Evolutionary conservation across 176 grass and related monocot genomes (phyloP).

Genomic region (Carex scoparia): DNA sequence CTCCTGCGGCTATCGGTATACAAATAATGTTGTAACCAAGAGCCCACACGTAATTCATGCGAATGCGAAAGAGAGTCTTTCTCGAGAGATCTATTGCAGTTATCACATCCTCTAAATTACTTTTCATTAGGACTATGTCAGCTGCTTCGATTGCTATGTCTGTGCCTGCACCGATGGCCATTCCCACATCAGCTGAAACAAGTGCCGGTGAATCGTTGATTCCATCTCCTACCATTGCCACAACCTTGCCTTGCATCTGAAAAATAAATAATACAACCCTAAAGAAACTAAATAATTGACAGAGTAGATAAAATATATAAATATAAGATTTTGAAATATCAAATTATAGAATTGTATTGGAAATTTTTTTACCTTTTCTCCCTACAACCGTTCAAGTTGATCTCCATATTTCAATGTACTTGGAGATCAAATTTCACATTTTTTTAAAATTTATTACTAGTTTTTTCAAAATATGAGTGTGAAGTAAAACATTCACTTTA

Average conservation of each 20-base stretch:
- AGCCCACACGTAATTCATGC: slow-evolving; percentile 93
- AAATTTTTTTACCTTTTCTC: too few relatives aligned
- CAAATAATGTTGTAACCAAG: slow-evolving; percentile 89
- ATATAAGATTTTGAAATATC: too few relatives aligned
- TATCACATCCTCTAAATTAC: slow-evolving; percentile 93
- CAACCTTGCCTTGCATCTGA: slow-evolving; percentile 59
- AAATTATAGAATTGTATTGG: too few relatives aligned
- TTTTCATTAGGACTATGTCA: slow-evolving; percentile 95
- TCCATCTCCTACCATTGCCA: slow-evolving; percentile 92
- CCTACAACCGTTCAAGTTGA: too few relatives aligned
- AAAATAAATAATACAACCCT: slow-evolving; percentile 6
- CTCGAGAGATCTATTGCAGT: slow-evolving; percentile 86
- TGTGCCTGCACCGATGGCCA: slow-evolving; percentile 82
- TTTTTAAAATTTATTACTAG: too few relatives aligned
- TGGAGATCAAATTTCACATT: too few relatives aligned
- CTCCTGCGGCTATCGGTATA: slow-evolving; percentile 73
- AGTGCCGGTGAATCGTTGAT: slow-evolving; percentile 93
- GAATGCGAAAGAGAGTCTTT: slow-evolving; percentile 83
- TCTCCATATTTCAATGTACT: too few relatives aligned
- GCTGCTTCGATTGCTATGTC: slow-evolving; percentile 93
- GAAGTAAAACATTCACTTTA: too few relatives aligned
- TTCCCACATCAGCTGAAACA: slow-evolving; percentile 67
- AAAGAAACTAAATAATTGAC: neutral
- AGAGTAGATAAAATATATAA: neutral
- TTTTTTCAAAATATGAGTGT: too few relatives aligned